Base-by-base conservation (phyloP, 2,329 filamentous ascomycete species). In the Saccharata proteae region DNA sequence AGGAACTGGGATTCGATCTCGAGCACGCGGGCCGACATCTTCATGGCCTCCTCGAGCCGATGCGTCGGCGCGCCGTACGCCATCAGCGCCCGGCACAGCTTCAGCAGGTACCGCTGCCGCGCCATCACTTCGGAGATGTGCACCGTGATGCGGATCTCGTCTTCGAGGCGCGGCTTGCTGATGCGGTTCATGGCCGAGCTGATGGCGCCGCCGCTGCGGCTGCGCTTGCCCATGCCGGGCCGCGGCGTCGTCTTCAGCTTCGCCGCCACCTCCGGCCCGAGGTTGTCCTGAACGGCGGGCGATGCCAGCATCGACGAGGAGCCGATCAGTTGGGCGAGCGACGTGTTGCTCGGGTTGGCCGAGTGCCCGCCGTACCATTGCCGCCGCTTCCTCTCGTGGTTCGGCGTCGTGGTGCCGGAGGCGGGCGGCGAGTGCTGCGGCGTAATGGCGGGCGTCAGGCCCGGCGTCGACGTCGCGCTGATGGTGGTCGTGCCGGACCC, bases 1-100 rank as follows among this genome's bases (percentile, higher is more conserved):
- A 93, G 61, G 44, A 90, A 93, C 46, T 93, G 84, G 5, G 79
- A 80, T 41, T 93, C 80, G 11, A 93, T 86, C 53, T 86, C 81
- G 21, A 94, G 68, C 2, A 90, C 81, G n/a, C 81, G 71, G 2
- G 86, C 78, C 6, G 81, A 85, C 80, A 88, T 92, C 40, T 71
- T 77, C 72, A 94, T 77, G 53, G 93, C 93, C 50, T 93, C 80
- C 54, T 94, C 86, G 13, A 94, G 63, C 8, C 86, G 77, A 59
- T 94, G 86, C 0, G 85, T 93, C 1, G 86, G 86, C 1, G 86
- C 86, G 9, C 86, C 86, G 41, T 83, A 93, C 48, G 75, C 67
- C 85, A 94, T 94, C 36, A 94, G 61, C 2, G 82, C 82, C 23
- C 77, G 74, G 51, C 86, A 93, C 22, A 94, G 69, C 51, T 81